Percentiles rank a stretch among this genome's conserved stretches.
Evolutionary conservation across 306 rosid genomes (phyloP).

Genomic region (Citrullus colocynthis): DNA sequence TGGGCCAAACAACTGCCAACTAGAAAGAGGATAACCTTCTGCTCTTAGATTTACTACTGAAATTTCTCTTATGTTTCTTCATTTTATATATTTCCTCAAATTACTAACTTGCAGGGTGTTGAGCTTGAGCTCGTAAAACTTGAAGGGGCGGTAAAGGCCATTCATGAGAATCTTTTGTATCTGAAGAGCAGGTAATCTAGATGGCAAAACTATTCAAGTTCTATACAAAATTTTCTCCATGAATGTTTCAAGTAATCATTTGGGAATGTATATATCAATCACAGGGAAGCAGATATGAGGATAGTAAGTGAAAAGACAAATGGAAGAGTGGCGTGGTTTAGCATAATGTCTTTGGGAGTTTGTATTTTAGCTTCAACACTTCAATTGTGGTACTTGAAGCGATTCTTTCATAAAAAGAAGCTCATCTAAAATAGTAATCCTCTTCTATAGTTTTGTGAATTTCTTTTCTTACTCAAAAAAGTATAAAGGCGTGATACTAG

Average conservation of each 20-base stretch:
- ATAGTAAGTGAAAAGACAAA: constrained; percentile 67
- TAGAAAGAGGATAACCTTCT: not conserved
- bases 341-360: constrained; percentile 67
- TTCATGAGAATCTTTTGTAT: constrained; percentile 67
- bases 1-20: too few relatives aligned
- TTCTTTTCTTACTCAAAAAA: not conserved
- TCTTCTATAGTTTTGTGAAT: not conserved
- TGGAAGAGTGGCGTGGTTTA: constrained; percentile 64
- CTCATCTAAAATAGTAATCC: constrained; percentile 22
- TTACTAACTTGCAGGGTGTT: constrained; percentile 37
- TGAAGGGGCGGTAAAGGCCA: constrained; percentile 85
- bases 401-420: constrained; percentile 89
- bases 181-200: constrained; percentile 61
- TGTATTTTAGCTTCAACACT: constrained; percentile 64
- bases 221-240: not conserved
- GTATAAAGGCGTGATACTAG: not conserved
- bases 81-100: not conserved
- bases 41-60: not conserved
- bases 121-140: constrained; percentile 86
- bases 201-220: not conserved
- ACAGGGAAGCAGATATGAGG: constrained; percentile 90
- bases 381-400: constrained; percentile 79
- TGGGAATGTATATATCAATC: not conserved
- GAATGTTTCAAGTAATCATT: not conserved
- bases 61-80: not conserved